A percentile compares a stretch with the other conserved stretches of the same genome.
Conservation (phyloP, 306 rosid genomes). For the Inga leiocalycina region DNA sequence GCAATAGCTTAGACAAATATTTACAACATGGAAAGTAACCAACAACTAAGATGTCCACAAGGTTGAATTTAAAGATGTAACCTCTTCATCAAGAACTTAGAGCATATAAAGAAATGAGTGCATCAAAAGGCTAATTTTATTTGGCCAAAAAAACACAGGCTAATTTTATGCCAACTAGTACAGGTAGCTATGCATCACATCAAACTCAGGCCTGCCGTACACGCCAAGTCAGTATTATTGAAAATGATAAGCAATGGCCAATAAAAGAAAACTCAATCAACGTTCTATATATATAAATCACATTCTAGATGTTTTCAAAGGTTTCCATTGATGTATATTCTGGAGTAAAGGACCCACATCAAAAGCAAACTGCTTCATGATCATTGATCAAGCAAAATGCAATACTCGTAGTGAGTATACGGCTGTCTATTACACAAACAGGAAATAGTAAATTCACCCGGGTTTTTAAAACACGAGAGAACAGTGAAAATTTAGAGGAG, state of each 20-base stretch:
- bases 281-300: too few relatives aligned
- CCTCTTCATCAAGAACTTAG: not conserved
- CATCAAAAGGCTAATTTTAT: not conserved
- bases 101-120: not conserved
- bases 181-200: not conserved
- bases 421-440: not conserved
- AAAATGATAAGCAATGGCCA: not conserved
- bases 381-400: not conserved
- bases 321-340: not conserved
- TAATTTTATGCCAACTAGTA: not conserved
- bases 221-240: not conserved
- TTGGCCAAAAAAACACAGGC: too few relatives aligned
- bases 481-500: not conserved
- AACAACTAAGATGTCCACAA: not conserved
- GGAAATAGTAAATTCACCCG: not conserved
- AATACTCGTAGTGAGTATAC: not conserved
- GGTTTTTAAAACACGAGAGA: not conserved
- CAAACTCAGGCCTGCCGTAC: not conserved
- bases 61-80: constrained; percentile 5
- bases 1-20: constrained; percentile 18
- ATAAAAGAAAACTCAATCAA: not conserved
- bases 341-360: not conserved
- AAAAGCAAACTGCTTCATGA: not conserved
- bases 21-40: constrained; percentile 1
- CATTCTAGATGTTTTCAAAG: not conserved